These are phyloP conservation scores for Chaetomiaceae sp. DNA, from an alignment of 2,329 filamentous ascomycete genomes.

Conservation along the genomic window DNA sequence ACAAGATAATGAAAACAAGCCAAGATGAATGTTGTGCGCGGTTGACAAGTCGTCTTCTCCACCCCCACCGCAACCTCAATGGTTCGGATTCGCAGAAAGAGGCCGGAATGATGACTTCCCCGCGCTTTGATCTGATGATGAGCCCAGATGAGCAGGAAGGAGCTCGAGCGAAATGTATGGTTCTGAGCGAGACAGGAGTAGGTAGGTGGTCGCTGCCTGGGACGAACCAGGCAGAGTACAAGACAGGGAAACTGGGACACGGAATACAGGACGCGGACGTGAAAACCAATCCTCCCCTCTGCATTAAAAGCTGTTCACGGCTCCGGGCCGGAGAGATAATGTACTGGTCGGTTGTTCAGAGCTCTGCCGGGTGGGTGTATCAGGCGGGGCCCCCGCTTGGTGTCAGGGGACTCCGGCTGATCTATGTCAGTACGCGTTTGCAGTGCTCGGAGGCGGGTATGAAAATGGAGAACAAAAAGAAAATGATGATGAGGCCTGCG, in stretches of 20 bases:
- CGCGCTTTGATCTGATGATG: no score
- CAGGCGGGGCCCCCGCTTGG: background rate
- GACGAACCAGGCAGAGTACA: background rate
- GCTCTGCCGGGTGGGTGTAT: background rate
- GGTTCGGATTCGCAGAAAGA: no score
- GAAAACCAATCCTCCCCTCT: slow-evolving; percentile 6
- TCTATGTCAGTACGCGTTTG: background rate
- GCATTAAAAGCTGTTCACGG: slow-evolving; percentile 8
- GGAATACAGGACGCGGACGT: no score
- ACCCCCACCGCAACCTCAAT: no score
- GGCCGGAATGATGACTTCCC: no score
- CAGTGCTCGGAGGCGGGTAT: background rate
- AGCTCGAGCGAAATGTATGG: no score
- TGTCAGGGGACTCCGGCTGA: background rate
- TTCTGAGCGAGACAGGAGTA: no score
- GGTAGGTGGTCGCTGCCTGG: no score
- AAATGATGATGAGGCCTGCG: background rate
- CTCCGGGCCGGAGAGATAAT: slow-evolving; percentile 9
- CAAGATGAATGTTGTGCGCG: background rate
- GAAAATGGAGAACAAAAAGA: slow-evolving; percentile 5
- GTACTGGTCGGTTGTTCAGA: slow-evolving; percentile 2
- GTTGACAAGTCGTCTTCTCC: background rate
- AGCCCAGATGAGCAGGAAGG: no score
- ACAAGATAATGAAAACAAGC: background rate
- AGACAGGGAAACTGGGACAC: background rate